Conservation (phyloP, 1,139 yeast species). For the Magnusiomyces tetraspermus region DNA sequence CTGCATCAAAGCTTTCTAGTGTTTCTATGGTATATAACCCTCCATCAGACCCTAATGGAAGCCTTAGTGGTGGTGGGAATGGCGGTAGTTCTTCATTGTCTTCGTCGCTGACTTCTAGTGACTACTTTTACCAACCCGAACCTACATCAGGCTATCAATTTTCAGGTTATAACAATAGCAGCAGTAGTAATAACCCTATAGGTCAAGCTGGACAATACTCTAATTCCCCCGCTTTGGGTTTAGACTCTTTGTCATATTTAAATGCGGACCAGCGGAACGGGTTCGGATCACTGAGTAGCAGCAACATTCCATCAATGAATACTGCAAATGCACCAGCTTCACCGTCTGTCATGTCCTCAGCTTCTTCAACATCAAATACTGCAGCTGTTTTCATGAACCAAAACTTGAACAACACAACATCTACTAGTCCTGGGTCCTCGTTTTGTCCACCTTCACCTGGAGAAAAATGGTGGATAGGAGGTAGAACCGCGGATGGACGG, state of each 20-base stretch:
- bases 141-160: not conserved
- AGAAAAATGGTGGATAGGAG: conserved; percentile 31
- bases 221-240: not conserved
- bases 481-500: conserved; percentile 26
- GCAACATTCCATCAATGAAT: not conserved
- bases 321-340: not conserved
- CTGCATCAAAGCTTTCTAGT: not conserved
- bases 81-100: not conserved
- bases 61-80: not conserved
- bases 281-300: not conserved
- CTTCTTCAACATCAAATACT: conserved; percentile 4
- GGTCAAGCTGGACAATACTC: not conserved
- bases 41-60: not conserved
- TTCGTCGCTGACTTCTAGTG: not conserved
- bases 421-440: conserved; percentile 4
- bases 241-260: not conserved
- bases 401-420: conserved; percentile 5
- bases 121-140: not conserved
- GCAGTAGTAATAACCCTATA: not conserved
- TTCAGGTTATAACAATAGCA: not conserved
- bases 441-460: conserved; percentile 12
- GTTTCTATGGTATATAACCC: not conserved
- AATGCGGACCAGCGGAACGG: not conserved
- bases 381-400: conserved; percentile 12
- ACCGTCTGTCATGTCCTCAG: conserved; percentile 2